A percentile compares a stretch with the other conserved stretches of the same genome.
Evolutionary conservation across 108 stramenopile genomes (phyloP).

Genomic region (Nitzschia sp.): DNA sequence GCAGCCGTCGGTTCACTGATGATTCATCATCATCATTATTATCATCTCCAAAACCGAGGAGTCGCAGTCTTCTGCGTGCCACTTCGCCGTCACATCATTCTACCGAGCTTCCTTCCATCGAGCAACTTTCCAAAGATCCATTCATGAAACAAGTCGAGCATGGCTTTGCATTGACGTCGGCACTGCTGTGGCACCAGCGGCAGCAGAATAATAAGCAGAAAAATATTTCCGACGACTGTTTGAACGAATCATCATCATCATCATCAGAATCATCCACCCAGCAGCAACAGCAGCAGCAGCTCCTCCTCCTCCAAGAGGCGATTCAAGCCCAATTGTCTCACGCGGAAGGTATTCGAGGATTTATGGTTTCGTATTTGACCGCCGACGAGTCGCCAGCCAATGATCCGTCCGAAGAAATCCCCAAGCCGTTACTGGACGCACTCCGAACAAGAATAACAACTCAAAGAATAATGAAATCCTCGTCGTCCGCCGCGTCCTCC

Average conservation of each 20-base stretch:
- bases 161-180: slow-evolving; percentile 14
- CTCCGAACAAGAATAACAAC: slow-evolving; percentile 18
- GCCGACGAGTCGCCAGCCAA: slow-evolving; percentile 26
- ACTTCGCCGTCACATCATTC: neutral
- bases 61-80: too few relatives aligned
- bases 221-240: too few relatives aligned
- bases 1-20: too few relatives aligned
- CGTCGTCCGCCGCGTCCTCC: neutral
- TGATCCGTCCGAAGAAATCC: slow-evolving; percentile 33
- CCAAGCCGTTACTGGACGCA: slow-evolving; percentile 39
- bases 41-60: too few relatives aligned
- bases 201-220: neutral
- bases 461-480: too few relatives aligned
- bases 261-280: too few relatives aligned
- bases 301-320: neutral
- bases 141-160: slow-evolving; percentile 43
- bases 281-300: neutral
- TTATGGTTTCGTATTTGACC: slow-evolving; percentile 72
- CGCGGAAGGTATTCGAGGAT: slow-evolving; percentile 78
- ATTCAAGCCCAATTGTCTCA: slow-evolving; percentile 44
- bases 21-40: too few relatives aligned
- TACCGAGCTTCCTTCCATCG: neutral
- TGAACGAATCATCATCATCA: too few relatives aligned
- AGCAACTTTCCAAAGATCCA: slow-evolving; percentile 27
- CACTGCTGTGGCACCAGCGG: neutral